Percentiles rank a stretch among this genome's conserved stretches.
Conservation (phyloP, 2,329 filamentous ascomycete genomes). For the Aspergillus proliferans region DNA sequence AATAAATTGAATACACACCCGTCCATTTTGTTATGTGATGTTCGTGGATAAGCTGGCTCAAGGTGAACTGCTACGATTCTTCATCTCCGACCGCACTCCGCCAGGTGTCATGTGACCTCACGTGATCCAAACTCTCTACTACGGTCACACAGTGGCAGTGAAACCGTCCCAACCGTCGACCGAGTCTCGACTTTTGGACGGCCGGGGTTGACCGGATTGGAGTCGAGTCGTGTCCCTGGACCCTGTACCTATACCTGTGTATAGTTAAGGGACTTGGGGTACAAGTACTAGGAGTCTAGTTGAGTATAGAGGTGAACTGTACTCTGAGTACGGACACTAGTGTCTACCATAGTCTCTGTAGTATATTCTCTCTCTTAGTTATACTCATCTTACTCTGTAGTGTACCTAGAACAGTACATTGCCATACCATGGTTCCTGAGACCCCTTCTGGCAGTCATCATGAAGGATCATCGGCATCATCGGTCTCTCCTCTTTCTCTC, state of each 20-base stretch:
- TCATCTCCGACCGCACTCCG: slow-evolving; percentile 4
- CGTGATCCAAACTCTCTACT: not conserved
- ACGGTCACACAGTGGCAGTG: too few relatives aligned
- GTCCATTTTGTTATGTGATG: slow-evolving; percentile 29
- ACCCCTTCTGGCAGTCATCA: not conserved
- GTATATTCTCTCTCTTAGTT: too few relatives aligned
- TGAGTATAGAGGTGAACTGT: too few relatives aligned
- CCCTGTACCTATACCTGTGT: not conserved
- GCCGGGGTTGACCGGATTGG: too few relatives aligned
- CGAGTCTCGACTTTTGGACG: too few relatives aligned
- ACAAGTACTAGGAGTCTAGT: not conserved
- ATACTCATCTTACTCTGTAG: too few relatives aligned
- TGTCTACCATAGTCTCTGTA: too few relatives aligned
- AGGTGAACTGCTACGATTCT: slow-evolving; percentile 1
- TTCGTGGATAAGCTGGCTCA: slow-evolving; percentile 1
- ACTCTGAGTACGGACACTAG: too few relatives aligned
- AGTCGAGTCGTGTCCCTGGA: too few relatives aligned
- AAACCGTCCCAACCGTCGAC: too few relatives aligned
- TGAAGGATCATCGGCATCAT: not conserved
- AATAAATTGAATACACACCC: slow-evolving; percentile 16
- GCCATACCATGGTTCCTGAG: not conserved
- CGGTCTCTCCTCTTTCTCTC: slow-evolving; percentile 1
- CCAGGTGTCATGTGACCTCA: not conserved
- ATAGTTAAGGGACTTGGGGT: not conserved
- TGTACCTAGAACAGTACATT: too few relatives aligned